Evolutionary conservation across 2,329 filamentous ascomycete genomes (phyloP).

Genomic region (Fusarium domesticum): DNA sequence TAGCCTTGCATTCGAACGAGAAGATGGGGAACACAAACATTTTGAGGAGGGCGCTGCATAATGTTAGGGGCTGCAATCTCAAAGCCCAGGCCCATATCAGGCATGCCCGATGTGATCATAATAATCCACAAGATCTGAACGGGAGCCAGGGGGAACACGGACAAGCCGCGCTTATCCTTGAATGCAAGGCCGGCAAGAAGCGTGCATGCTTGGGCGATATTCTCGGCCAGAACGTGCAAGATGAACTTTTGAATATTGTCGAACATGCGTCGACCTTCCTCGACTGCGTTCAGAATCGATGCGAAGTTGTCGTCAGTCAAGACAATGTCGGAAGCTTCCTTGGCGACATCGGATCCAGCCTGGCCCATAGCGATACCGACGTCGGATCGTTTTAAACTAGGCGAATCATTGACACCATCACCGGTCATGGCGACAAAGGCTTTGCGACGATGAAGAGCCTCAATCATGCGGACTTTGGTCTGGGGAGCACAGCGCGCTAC

Average conservation of each 20-base stretch:
- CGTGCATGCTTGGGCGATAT: conserved; percentile 66
- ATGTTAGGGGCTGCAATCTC: conserved; percentile 68
- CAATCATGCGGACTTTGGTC: conserved; percentile 74
- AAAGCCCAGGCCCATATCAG: conserved; percentile 73
- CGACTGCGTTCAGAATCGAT: conserved; percentile 67
- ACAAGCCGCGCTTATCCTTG: conserved; percentile 60
- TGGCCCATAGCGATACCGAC: conserved; percentile 71
- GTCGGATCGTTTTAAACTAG: conserved; percentile 64
- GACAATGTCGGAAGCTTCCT: conserved; percentile 65
- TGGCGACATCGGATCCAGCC: conserved; percentile 67
- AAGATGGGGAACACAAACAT: conserved; percentile 37
- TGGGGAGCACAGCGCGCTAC: conserved; percentile 67
- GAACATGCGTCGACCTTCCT: conserved; percentile 68
- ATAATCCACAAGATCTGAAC: conserved; percentile 79
- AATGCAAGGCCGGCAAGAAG: conserved; percentile 68
- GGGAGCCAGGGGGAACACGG: conserved; percentile 68
- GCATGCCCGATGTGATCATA: conserved; percentile 71
- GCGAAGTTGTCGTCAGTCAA: conserved; percentile 72
- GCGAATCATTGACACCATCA: conserved; percentile 69
- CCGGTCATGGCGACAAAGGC: conserved; percentile 70
- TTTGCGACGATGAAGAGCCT: conserved; percentile 63
- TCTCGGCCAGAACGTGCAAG: conserved; percentile 63
- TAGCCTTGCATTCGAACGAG: background rate
- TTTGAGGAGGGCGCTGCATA: conserved; percentile 65
- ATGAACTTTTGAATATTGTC: conserved; percentile 75